Percentiles rank a stretch among this genome's conserved stretches.
These are phyloP conservation scores for Emmonsiellopsis sp. DNA, from an alignment of 2,329 filamentous ascomycete genomes.

Conservation along the genomic window DNA sequence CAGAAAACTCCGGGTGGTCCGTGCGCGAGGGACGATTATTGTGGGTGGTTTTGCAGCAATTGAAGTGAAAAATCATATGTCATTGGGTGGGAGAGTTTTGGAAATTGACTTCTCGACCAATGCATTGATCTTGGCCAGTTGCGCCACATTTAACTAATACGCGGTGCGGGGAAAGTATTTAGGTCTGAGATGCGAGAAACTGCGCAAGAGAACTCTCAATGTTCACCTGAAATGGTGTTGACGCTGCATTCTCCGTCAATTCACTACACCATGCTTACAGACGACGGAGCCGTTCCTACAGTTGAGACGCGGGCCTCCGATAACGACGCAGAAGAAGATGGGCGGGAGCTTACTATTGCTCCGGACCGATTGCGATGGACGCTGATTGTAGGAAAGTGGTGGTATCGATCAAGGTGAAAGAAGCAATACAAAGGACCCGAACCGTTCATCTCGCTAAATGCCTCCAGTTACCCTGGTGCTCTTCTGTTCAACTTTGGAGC, in stretches of 20 bases:
- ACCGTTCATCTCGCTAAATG: neutral
- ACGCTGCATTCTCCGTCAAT: neutral
- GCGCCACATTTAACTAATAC: too few species aligned
- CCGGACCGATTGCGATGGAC: neutral
- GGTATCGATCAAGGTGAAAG: neutral
- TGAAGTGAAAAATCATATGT: too few species aligned
- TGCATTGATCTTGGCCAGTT: too few species aligned
- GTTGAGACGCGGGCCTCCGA: neutral
- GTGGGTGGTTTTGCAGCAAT: too few species aligned
- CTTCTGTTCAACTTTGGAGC: conserved; percentile 53
- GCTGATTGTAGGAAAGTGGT: neutral
- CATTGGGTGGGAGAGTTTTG: too few species aligned
- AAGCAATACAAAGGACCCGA: neutral
- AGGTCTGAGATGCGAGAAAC: neutral
- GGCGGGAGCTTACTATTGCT: neutral
- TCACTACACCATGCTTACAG: neutral
- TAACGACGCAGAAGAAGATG: neutral
- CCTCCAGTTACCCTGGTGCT: conserved; percentile 45
- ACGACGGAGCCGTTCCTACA: neutral
- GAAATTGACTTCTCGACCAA: too few species aligned
- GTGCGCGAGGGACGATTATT: too few species aligned
- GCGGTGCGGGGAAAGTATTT: too few species aligned
- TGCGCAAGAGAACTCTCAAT: neutral
- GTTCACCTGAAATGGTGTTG: neutral
- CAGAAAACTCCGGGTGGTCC: too few species aligned